Conservation (phyloP, 345 rosid genomes). For the Firmiana major region DNA sequence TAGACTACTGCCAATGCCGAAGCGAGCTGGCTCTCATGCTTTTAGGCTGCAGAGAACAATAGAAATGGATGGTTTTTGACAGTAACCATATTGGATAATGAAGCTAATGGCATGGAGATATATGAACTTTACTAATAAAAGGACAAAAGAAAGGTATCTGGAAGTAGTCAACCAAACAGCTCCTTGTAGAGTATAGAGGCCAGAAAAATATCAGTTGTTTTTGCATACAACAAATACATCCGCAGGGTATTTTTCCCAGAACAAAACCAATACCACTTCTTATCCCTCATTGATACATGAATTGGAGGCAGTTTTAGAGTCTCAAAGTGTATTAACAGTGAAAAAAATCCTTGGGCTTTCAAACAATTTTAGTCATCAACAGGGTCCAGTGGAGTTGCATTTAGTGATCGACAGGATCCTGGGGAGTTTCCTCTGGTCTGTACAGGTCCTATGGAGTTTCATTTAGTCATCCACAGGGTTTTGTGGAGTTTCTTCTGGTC, state of each 20-base stretch:
- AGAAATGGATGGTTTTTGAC: not conserved
- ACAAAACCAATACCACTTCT: not conserved
- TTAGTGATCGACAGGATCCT: conserved; percentile 29
- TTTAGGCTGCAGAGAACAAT: not conserved
- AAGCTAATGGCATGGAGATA: too few species aligned
- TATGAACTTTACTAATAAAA: not conserved
- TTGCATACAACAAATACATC: not conserved
- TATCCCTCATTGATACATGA: not conserved
- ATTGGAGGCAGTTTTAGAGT: not conserved
- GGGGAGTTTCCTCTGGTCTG: conserved; percentile 29
- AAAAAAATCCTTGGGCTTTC: not conserved
- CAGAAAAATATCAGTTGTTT: not conserved
- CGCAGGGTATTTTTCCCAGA: not conserved
- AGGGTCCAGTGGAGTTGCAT: conserved; percentile 58
- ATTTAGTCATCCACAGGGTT: conserved; percentile 81
- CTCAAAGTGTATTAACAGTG: conserved; percentile 5
- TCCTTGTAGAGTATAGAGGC: not conserved
- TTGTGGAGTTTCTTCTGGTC: conserved; percentile 64
- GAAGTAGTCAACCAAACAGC: not conserved
- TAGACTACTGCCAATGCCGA: not conserved
- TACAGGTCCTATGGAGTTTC: conserved; percentile 19
- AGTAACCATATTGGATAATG: too few species aligned
- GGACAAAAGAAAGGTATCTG: not conserved
- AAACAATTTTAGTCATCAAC: conserved; percentile 60
- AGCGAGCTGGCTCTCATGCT: not conserved